Evolutionary conservation across 108 stramenopile species (phyloP).

Genomic region (Fragilariopsis cylindrus): DNA sequence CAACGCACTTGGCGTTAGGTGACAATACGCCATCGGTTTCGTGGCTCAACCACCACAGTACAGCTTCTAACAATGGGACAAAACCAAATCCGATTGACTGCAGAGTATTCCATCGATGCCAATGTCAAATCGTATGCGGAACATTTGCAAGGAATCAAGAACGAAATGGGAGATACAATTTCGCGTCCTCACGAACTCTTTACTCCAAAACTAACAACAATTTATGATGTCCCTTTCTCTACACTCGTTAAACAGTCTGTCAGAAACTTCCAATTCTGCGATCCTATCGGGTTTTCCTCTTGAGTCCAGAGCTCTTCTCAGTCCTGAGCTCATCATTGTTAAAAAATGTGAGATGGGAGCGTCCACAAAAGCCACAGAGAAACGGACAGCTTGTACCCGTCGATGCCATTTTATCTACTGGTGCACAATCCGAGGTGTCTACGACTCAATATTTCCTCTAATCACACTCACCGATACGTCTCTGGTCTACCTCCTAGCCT

Average conservation of each 20-base stretch:
- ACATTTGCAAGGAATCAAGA: not conserved
- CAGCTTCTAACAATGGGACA: not conserved
- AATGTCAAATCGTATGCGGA: not conserved
- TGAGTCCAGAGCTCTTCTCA: conserved; percentile 7
- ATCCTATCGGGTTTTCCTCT: conserved; percentile 2
- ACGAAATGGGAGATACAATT: not conserved
- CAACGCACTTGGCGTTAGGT: too few relatives aligned
- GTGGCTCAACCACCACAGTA: not conserved
- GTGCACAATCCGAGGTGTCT: not conserved
- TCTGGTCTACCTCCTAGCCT: not conserved
- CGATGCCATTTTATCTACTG: conserved; percentile 14
- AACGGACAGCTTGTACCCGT: conserved; percentile 8
- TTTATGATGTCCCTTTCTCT: not conserved
- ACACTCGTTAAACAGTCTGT: conserved; percentile 7
- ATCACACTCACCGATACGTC: not conserved
- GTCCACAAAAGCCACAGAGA: not conserved
- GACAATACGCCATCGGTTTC: not conserved
- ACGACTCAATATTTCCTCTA: not conserved
- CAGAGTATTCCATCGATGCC: not conserved
- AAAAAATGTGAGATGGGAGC: not conserved
- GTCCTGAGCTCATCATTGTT: conserved; percentile 6
- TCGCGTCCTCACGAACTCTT: not conserved
- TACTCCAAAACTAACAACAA: not conserved
- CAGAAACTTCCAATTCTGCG: not conserved
- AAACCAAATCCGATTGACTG: not conserved